Evolutionary conservation across 1,139 yeast species (phyloP).

Genomic region (Blastobotrys proliferans): DNA sequence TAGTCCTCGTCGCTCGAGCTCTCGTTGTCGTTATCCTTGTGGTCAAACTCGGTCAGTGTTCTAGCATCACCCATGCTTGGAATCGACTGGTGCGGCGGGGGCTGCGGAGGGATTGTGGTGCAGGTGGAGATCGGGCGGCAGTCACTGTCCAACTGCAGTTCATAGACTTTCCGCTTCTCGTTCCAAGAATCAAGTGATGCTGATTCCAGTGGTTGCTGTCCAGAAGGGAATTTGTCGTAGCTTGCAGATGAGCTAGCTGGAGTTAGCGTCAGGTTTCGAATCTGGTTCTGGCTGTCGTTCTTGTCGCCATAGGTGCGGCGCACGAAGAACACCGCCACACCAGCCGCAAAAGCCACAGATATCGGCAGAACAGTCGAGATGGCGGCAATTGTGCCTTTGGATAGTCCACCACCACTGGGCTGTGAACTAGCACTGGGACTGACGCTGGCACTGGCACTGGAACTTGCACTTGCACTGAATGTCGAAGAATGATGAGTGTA

Average conservation of each 20-base stretch:
- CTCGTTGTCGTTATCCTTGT: conserved; percentile 14
- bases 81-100: neutral
- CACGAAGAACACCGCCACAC: conserved; percentile 26
- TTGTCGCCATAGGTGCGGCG: conserved; percentile 22
- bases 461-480: neutral
- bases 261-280: conserved; percentile 3
- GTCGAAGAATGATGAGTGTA: conserved; percentile 2
- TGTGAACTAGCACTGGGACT: neutral
- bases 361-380: conserved; percentile 35
- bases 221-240: neutral
- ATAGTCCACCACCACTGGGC: neutral
- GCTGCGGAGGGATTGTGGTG: neutral
- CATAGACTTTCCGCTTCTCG: conserved; percentile 27
- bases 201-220: conserved; percentile 15
- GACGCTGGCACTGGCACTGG: neutral
- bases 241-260: conserved; percentile 1
- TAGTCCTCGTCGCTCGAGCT: conserved; percentile 33
- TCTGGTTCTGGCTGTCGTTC: conserved; percentile 8
- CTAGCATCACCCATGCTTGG: neutral
- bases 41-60: neutral
- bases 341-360: conserved; percentile 24
- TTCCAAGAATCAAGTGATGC: conserved; percentile 31
- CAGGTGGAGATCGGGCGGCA: neutral
- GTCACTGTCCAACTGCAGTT: conserved; percentile 17
- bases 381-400: conserved; percentile 29